Evolutionary conservation across 768 basidiomycete genomes (phyloP).

Genomic region (Mycena rebaudengoi): DNA sequence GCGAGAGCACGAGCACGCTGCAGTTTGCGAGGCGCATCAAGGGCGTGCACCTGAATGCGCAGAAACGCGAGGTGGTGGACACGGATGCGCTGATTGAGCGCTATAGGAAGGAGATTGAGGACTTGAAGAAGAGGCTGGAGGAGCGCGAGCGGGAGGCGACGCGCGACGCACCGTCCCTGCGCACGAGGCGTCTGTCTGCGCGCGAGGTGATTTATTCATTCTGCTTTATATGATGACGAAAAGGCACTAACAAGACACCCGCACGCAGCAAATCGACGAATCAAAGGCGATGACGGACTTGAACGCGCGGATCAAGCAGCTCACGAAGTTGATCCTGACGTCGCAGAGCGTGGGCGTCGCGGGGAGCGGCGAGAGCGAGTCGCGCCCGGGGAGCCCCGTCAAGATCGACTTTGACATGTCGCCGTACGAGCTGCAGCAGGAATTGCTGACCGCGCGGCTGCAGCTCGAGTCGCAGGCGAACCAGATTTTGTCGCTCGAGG

Average conservation of each 20-base stretch:
- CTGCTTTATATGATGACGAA: background rate
- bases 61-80: conserved; percentile 94
- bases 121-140: conserved; percentile 76
- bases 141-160: conserved; percentile 76
- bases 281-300: conserved; percentile 86
- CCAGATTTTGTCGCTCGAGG: conserved; percentile 87
- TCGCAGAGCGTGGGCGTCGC: conserved; percentile 80
- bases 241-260: too few species aligned
- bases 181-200: conserved; percentile 58
- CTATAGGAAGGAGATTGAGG: conserved; percentile 94
- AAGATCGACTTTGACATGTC: conserved; percentile 93
- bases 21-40: conserved; percentile 93
- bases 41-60: conserved; percentile 86
- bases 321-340: conserved; percentile 86
- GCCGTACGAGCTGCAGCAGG: conserved; percentile 91
- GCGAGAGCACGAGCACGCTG: conserved; percentile 89
- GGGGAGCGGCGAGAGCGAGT: conserved; percentile 72
- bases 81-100: conserved; percentile 94
- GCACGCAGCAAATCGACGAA: conserved; percentile 79
- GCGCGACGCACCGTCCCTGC: conserved; percentile 39
- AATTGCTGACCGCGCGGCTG: conserved; percentile 79
- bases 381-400: conserved; percentile 81
- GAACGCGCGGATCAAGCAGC: conserved; percentile 79
- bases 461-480: conserved; percentile 83
- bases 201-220: conserved; percentile 48